Conservation (phyloP, 352 stramenopile species). For the Phytophthora syringae region DNA sequence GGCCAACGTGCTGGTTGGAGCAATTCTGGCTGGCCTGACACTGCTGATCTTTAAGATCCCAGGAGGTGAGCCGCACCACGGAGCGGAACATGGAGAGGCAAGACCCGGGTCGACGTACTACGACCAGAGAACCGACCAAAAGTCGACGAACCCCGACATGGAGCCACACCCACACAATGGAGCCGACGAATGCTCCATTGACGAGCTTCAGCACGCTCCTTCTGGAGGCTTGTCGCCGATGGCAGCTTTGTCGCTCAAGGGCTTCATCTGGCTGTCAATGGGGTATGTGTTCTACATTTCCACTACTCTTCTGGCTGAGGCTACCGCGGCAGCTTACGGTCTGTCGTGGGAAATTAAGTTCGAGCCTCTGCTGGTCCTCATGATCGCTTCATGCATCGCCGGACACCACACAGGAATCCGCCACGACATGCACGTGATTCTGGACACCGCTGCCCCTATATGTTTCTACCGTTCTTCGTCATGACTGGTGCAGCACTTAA, state of each 20-base stretch:
- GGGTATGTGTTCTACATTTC: slow-evolving; percentile 70
- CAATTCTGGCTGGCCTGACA: slow-evolving; percentile 47
- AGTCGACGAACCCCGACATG: slow-evolving; percentile 32
- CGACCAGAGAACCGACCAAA: slow-evolving; percentile 34
- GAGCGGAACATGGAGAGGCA: background rate
- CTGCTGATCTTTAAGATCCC: slow-evolving; percentile 66
- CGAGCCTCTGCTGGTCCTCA: too few species aligned
- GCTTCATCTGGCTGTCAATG: slow-evolving; percentile 65
- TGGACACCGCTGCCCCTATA: slow-evolving; percentile 70
- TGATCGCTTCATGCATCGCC: slow-evolving; percentile 67
- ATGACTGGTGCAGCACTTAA: slow-evolving; percentile 74
- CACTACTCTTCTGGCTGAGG: slow-evolving; percentile 50
- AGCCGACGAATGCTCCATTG: slow-evolving; percentile 37
- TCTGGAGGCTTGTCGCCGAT: slow-evolving; percentile 27
- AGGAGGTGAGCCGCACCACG: slow-evolving; percentile 16
- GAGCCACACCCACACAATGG: slow-evolving; percentile 58
- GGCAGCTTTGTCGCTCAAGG: slow-evolving; percentile 57
- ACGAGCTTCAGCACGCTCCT: slow-evolving; percentile 12
- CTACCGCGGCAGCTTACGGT: slow-evolving; percentile 47
- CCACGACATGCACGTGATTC: slow-evolving; percentile 80
- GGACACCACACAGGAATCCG: slow-evolving; percentile 62
- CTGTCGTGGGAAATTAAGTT: slow-evolving; percentile 75
- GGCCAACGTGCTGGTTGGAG: slow-evolving; percentile 57
- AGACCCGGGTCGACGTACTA: slow-evolving; percentile 14
- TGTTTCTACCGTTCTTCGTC: slow-evolving; percentile 79